Conservation (phyloP, 345 rosid species). For the Citrus sinensis region DNA sequence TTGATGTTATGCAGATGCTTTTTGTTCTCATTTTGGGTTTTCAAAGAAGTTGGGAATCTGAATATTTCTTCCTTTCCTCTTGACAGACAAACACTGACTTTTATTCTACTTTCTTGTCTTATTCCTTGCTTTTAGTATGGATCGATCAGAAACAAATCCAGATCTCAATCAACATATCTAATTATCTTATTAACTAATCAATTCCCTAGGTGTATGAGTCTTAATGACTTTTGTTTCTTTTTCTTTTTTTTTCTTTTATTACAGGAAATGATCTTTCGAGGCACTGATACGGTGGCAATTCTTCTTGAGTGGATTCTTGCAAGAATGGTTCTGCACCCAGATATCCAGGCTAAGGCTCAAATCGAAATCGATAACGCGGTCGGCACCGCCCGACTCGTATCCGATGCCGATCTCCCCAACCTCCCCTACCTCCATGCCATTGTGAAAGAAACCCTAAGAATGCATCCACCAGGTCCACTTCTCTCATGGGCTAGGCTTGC, state of each 20-base stretch:
- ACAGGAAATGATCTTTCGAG: conserved; percentile 70
- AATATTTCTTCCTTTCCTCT: conserved; percentile 1
- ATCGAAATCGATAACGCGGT: conserved; percentile 49
- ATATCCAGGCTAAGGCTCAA: conserved; percentile 55
- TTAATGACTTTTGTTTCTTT: too few relatives aligned
- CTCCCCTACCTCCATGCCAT: conserved; percentile 61
- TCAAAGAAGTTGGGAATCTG: conserved; percentile 23
- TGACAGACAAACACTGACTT: neutral
- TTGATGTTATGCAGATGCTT: conserved; percentile 2
- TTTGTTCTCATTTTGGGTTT: conserved; percentile 1
- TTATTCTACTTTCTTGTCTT: conserved; percentile 8
- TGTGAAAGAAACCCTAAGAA: conserved; percentile 71
- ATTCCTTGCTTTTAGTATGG: neutral
- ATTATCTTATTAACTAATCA: neutral
- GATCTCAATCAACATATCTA: neutral
- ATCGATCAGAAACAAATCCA: neutral
- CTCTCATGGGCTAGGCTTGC: conserved; percentile 91
- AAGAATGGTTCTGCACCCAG: conserved; percentile 54
- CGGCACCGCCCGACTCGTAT: conserved; percentile 28
- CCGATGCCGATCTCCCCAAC: conserved; percentile 55
- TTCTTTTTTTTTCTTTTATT: neutral
- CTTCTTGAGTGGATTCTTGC: conserved; percentile 63
- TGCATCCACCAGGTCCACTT: conserved; percentile 90
- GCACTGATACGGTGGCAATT: conserved; percentile 63
- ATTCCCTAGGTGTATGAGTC: neutral